Base-by-base conservation (phyloP, 768 basidiomycete species). In the Amanita polypyramis region DNA sequence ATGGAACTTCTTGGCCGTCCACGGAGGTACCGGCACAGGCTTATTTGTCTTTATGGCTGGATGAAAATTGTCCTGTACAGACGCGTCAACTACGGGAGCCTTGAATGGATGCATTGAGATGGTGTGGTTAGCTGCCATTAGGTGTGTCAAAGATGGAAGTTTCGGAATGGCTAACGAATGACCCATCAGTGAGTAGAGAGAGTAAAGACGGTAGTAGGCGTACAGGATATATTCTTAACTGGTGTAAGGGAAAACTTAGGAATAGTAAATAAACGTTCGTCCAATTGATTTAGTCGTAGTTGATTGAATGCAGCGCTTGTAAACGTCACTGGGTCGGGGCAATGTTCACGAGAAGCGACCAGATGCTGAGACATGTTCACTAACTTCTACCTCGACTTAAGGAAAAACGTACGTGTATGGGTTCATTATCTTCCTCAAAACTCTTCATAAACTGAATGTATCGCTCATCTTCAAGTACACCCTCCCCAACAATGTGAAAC, bases 391-490 rank as follows among this genome's bases (percentile, higher is more conserved):
- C 15, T 9, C 17, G 38, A 25, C 33, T 35, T 42, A 4, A 42
- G 11, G 34, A 38, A 15, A 38, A 21, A 45, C 51, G 7, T 56
- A 95, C 86, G 56, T 86, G 69, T 5, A 49, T 30, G 9, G 30
- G 29, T 5, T 42, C 47, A n/a, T 42, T 39, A 23, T 73, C 63
- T 3, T 73, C 56, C 2, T 75, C 73, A 55, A 93, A 91, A 0
- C 69, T 67, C 23, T 68, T 62, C 79, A 94, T 82, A 67, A 95
- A 91, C 1, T 65, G 58, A 51, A 74, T 71, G 61, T 94, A 95
- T 43, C 74, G 65, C 32, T 69, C 59, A 55, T 93, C 78, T 57
- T 82, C 78, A 29, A 89, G 60, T 7, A 96, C 86, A 10, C 68
- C 75, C 0, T 75, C 65, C 0, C 88, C 86, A 52, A 82, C 76